Percentiles rank a stretch among this genome's conserved stretches.
These are phyloP conservation scores for Kodamaea nitidulidarum DNA, from an alignment of 805 yeast genomes.

Conservation along the genomic window DNA sequence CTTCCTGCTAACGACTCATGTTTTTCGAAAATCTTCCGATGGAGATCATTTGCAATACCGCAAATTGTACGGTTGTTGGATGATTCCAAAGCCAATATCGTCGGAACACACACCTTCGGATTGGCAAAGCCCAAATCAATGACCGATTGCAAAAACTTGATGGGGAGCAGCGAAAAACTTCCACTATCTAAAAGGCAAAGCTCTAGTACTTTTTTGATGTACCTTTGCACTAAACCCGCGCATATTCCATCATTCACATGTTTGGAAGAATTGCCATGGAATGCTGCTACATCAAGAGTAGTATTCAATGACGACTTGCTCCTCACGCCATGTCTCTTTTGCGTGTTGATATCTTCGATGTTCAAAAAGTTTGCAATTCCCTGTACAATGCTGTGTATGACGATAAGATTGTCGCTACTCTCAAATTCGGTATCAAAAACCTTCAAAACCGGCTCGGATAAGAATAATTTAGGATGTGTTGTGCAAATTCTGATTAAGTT, in stretches of 20 bases:
- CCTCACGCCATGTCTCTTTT: conserved; percentile 38
- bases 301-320: conserved; percentile 29
- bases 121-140: conserved; percentile 67
- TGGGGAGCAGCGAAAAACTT: conserved; percentile 47
- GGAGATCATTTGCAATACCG: conserved; percentile 48
- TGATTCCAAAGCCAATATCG: conserved; percentile 65
- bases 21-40: conserved; percentile 53
- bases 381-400: conserved; percentile 50
- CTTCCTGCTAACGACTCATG: conserved; percentile 70
- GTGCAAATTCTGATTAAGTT: conserved; percentile 58
- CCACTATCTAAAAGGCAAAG: conserved; percentile 47
- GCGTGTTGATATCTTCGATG: conserved; percentile 49
- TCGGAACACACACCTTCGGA: conserved; percentile 66
- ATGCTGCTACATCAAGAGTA: conserved; percentile 44
- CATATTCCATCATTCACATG: conserved; percentile 67
- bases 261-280: conserved; percentile 49
- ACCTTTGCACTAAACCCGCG: conserved; percentile 66
- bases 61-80: conserved; percentile 44
- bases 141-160: conserved; percentile 52
- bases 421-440: conserved; percentile 51
- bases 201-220: conserved; percentile 44
- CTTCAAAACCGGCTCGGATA: conserved; percentile 49
- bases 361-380: conserved; percentile 57
- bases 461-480: conserved; percentile 61
- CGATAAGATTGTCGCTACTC: conserved; percentile 27